A percentile compares a stretch with the other conserved stretches of the same genome.
These are phyloP conservation scores for Cyclocybe cylindracea DNA, from an alignment of 768 basidiomycete species.

Conservation along the genomic window DNA sequence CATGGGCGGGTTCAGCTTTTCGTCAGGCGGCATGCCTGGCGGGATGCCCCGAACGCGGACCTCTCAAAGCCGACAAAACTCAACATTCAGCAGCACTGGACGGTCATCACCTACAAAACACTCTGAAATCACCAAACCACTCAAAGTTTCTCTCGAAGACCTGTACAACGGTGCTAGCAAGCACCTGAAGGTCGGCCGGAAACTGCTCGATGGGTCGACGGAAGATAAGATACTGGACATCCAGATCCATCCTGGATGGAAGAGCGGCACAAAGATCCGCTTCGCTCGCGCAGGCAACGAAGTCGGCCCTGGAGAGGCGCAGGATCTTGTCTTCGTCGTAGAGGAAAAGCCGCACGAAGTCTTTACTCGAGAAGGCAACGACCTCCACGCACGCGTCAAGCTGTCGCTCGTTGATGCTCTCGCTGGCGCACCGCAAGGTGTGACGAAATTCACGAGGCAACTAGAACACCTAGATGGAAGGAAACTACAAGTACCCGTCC, in stretches of 20 bases:
- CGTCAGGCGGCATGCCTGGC: slow-evolving; percentile 45
- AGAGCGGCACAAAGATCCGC: slow-evolving; percentile 91
- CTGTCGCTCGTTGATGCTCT: slow-evolving; percentile 86
- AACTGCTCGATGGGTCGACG: slow-evolving; percentile 65
- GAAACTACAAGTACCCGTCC: slow-evolving; percentile 66
- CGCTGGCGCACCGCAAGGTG: slow-evolving; percentile 42
- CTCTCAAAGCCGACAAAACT: slow-evolving; percentile 22
- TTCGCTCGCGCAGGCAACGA: slow-evolving; percentile 90
- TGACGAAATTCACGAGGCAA: slow-evolving; percentile 41
- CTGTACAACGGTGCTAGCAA: slow-evolving; percentile 86
- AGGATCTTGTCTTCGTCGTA: slow-evolving; percentile 95
- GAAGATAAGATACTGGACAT: slow-evolving; percentile 90
- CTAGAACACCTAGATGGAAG: slow-evolving; percentile 82
- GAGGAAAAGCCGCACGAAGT: slow-evolving; percentile 88
- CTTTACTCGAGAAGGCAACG: slow-evolving; percentile 81
- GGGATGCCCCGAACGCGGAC: slow-evolving; percentile 52
- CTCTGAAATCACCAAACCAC: slow-evolving; percentile 74
- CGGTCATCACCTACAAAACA: slow-evolving; percentile 31
- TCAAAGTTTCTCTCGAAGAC: slow-evolving; percentile 85
- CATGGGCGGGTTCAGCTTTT: slow-evolving; percentile 40
- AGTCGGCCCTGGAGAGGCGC: slow-evolving; percentile 59
- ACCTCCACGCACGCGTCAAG: slow-evolving; percentile 61
- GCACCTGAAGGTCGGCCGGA: slow-evolving; percentile 83
- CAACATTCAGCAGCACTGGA: slow-evolving; percentile 17
- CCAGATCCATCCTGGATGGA: slow-evolving; percentile 87